Base-by-base conservation (phyloP, 148 eudicot genomes). In the Diospyros kaki region DNA sequence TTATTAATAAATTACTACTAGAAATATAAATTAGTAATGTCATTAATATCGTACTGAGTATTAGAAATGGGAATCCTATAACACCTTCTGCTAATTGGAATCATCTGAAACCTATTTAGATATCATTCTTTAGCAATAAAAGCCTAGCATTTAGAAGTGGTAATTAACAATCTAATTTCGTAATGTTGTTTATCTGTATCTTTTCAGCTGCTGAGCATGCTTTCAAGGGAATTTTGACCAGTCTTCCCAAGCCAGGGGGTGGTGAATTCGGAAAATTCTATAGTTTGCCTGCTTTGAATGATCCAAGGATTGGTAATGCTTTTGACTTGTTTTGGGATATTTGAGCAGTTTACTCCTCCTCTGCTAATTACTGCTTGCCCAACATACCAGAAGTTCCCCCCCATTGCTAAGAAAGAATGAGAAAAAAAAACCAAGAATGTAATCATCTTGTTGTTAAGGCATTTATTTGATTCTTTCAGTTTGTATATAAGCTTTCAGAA, bases 211-310 rank as follows among this genome's bases (percentile, higher is more conserved):
- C 93, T 56, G 90, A 87, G 83, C 71, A 87, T 75, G 82, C 90
- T 70, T 87, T 89, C 83, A 85, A 87, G 65, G 86, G 83, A 63
- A 87, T 89, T 48, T 72, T 85, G 77, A 85, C 90, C 54, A 73
- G 81, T 74, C 93, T 87, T 69, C 93, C 93, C 46, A 89, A 87
- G 84, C 86, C 86, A 55, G 89, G 93, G 59, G 90, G 93, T 72
- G 93, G 93, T 38, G 93, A 89, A 76, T 89, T 89, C 73, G 93
- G 93, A 67, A 89, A 89, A 71, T 89, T 85, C 82, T 87, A 89
- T 73, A 85, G 90, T 75, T 78, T 89, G 52, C 88, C 90, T 53
- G 90, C 87, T 82, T 71, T 89, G 69, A 89, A 85, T 78, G 93
- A 89, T 85, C 89, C 90, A 63, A 75, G 93, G 69, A 83, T 89